phyloP scores from a whole-genome alignment of 75 land plant species.

The Gnetum montanum region DNA sequence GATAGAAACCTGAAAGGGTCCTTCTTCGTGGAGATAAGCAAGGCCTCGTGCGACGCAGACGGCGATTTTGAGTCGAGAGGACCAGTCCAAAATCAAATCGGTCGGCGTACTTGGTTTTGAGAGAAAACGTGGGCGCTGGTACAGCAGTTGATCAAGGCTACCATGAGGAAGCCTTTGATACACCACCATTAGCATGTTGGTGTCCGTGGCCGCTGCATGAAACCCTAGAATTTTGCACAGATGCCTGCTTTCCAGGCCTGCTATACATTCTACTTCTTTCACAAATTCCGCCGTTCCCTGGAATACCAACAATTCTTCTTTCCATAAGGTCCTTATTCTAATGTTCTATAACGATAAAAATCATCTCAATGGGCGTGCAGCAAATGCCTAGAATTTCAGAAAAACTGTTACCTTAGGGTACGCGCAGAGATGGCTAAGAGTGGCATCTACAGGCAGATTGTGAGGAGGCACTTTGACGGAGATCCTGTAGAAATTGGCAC shows the following conservation, averaged over 20 bases:
- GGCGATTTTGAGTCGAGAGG: constrained; percentile 20
- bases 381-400: too few relatives aligned
- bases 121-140: constrained; percentile 5
- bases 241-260: constrained; percentile 5
- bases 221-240: constrained; percentile 20
- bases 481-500: too few relatives aligned
- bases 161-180: constrained; percentile 22
- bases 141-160: constrained; percentile 14
- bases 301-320: too few relatives aligned
- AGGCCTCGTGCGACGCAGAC: constrained; percentile 29
- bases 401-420: too few relatives aligned
- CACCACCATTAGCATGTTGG: constrained; percentile 20
- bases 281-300: background rate
- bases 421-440: too few relatives aligned
- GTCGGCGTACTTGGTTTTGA: background rate
- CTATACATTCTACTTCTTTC: background rate
- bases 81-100: constrained; percentile 28
- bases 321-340: too few relatives aligned
- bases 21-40: constrained; percentile 23
- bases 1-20: constrained; percentile 13
- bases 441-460: too few relatives aligned
- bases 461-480: too few relatives aligned
- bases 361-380: too few relatives aligned
- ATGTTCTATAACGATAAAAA: too few relatives aligned
- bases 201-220: constrained; percentile 5